These are phyloP conservation scores for Aspergillus awamori DNA, from an alignment of 2,329 filamentous ascomycete genomes.

Conservation along the genomic window DNA sequence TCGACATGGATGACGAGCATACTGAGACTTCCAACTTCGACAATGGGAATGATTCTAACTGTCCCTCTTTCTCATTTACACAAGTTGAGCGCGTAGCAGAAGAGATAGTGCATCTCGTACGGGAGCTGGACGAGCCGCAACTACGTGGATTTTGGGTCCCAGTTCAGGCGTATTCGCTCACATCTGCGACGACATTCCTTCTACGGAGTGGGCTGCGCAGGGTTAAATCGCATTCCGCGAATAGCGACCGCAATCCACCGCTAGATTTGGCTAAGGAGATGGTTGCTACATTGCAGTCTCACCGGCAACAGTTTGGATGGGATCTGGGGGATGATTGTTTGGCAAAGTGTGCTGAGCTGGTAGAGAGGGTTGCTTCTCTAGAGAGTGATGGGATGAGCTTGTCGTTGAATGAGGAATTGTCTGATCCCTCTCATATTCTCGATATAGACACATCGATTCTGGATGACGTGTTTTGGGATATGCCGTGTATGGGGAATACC, in stretches of 20 bases:
- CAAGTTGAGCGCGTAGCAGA: slow-evolving; percentile 52
- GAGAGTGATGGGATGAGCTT: background rate
- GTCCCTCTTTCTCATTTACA: slow-evolving; percentile 37
- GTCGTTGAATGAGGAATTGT: background rate
- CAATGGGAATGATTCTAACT: background rate
- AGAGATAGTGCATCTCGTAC: slow-evolving; percentile 53
- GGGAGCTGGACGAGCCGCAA: slow-evolving; percentile 49
- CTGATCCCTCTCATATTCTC: background rate
- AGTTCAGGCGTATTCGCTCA: slow-evolving; percentile 52
- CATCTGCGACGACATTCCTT: slow-evolving; percentile 55
- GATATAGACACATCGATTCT: background rate
- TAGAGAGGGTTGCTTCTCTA: slow-evolving; percentile 43
- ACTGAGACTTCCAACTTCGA: background rate
- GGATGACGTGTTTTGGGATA: background rate
- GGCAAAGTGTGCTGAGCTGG: slow-evolving; percentile 51
- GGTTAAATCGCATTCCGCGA: too few relatives aligned
- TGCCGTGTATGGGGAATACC: background rate
- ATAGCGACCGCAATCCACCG: slow-evolving; percentile 25
- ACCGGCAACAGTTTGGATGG: slow-evolving; percentile 49
- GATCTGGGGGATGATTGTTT: slow-evolving; percentile 57
- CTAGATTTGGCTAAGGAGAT: slow-evolving; percentile 51
- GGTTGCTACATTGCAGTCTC: slow-evolving; percentile 42
- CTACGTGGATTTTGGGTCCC: slow-evolving; percentile 57
- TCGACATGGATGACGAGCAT: slow-evolving; percentile 43
- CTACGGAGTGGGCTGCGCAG: slow-evolving; percentile 52